Evolutionary conservation across 176 grass and related monocot genomes (phyloP).

Genomic region (Aegilops longissima): DNA sequence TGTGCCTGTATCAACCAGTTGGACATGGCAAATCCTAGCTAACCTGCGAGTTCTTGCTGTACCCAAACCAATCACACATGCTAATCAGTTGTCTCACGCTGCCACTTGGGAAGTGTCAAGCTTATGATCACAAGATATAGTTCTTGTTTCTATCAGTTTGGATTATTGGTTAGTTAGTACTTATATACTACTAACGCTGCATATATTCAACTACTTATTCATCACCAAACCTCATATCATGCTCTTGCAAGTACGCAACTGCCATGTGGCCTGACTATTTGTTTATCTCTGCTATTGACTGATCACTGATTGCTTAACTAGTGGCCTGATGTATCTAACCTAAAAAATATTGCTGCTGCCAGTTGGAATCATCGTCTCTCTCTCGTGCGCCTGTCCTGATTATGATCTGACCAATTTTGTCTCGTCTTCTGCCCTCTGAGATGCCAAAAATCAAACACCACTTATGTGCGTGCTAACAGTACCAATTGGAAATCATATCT

Average conservation of each 20-base stretch:
- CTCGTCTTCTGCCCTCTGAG: neutral
- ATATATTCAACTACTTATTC: neutral
- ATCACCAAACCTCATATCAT: conserved; percentile 26
- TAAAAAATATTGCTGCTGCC: neutral
- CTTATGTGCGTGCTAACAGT: neutral
- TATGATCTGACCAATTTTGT: neutral
- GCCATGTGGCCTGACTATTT: conserved; percentile 17
- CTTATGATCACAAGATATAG: conserved; percentile 1
- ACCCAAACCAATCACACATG: conserved; percentile 24
- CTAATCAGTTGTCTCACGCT: neutral
- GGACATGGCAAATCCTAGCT: conserved; percentile 22
- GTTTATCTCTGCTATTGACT: conserved; percentile 13
- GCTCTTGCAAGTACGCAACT: neutral
- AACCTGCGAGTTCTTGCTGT: conserved; percentile 14
- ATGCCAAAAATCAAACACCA: neutral
- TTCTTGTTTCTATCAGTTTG: neutral
- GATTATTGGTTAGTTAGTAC: neutral
- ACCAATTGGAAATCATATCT: neutral
- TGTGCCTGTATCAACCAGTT: conserved; percentile 9
- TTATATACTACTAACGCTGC: neutral
- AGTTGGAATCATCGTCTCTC: conserved; percentile 1
- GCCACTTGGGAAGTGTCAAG: neutral
- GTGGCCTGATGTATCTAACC: neutral
- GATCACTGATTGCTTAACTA: neutral
- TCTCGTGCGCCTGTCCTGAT: neutral